These are phyloP conservation scores for Neltuma alba DNA, from an alignment of 306 rosid species.

Conservation along the genomic window DNA sequence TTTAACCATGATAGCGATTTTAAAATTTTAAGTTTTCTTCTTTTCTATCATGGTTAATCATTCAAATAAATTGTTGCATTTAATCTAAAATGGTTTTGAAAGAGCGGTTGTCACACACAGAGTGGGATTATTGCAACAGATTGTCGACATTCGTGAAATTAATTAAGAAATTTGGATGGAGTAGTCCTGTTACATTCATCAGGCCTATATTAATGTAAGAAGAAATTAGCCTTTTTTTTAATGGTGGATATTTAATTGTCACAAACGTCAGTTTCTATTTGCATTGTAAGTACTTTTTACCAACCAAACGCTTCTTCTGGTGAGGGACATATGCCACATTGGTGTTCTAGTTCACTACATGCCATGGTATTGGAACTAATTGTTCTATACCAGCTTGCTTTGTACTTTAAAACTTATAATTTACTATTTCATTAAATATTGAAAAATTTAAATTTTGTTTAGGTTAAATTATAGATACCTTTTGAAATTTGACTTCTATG, in stretches of 20 bases:
- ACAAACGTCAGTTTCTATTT: background rate
- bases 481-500: too few species aligned
- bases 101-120: too few species aligned
- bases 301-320: background rate
- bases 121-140: background rate
- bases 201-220: background rate
- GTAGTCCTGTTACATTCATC: background rate
- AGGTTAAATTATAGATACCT: too few species aligned
- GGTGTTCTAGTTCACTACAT: background rate
- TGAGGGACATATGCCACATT: background rate
- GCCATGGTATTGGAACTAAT: background rate
- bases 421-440: too few species aligned
- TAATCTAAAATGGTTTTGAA: too few species aligned
- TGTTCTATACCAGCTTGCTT: background rate
- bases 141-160: background rate
- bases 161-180: background rate
- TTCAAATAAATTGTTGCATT: too few species aligned
- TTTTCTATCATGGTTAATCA: too few species aligned
- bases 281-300: background rate
- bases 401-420: too few species aligned
- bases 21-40: too few species aligned
- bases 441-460: background rate
- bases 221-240: background rate
- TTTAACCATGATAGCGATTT: too few species aligned
- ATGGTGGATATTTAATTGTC: background rate